phyloP scores from a whole-genome alignment of 495 filamentous ascomycete species.

The Lentithecium fluviatile region DNA sequence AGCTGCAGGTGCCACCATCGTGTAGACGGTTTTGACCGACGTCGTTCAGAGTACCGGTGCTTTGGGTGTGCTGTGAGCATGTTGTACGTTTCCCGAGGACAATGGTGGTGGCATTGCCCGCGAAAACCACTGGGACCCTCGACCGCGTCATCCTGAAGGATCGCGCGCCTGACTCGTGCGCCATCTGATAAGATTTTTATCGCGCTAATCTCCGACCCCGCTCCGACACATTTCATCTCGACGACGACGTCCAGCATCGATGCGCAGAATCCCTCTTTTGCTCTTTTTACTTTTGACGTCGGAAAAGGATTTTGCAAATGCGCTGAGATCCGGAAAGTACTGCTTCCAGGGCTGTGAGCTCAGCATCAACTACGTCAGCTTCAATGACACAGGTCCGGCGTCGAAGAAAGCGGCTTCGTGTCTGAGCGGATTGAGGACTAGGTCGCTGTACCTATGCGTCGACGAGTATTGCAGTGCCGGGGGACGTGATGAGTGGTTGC shows the following conservation, averaged over 20 bases:
- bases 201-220: conserved; percentile 2
- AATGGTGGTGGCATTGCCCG: too few species aligned
- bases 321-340: conserved; percentile 1
- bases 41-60: too few species aligned
- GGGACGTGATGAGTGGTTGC: conserved; percentile 8
- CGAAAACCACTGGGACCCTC: too few species aligned
- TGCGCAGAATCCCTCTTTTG: neutral
- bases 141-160: neutral
- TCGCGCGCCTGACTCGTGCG: neutral
- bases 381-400: conserved; percentile 11
- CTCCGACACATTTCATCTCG: conserved; percentile 3
- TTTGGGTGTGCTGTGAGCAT: too few species aligned
- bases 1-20: neutral
- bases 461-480: conserved; percentile 7
- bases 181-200: conserved; percentile 21
- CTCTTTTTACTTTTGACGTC: neutral
- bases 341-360: conserved; percentile 22
- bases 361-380: conserved; percentile 14
- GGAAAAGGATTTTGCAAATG: neutral
- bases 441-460: conserved; percentile 17
- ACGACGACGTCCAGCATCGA: neutral
- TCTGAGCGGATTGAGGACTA: conserved; percentile 7
- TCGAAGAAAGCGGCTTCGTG: conserved; percentile 9
- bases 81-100: too few species aligned
- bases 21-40: too few species aligned